Base-by-base conservation (phyloP, 1,284 basidiomycete species). In the Limonomyces culmigenus region DNA sequence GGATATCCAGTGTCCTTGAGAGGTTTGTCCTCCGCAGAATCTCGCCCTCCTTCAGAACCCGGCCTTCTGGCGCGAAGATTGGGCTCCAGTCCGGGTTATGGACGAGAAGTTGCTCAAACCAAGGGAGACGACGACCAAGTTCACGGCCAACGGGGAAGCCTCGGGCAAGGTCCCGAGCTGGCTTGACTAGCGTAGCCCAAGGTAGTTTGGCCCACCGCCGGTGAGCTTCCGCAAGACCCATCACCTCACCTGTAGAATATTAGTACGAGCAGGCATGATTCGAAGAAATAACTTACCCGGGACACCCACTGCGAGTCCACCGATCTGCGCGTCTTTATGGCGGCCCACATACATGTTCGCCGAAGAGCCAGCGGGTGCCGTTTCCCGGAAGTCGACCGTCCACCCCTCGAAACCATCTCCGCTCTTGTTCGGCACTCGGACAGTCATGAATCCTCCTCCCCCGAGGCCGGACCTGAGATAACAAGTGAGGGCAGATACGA, bases 401-500 rank as follows among this genome's bases (percentile, higher is more conserved):
- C 67, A 80, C 33, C 80, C 76, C 42, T 74, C 61, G 19, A 76
- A 78, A 19, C 76, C 78, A 18, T 29, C 15, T 2, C 48, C 53
- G 29, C 58, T 58, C 1, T 57, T 44, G 27, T 50, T 47, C 4
- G 89, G 85, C 5, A 91, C 60, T 15, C 87, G 76, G 31, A 96
- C 67, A 20, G 79, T 76, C 76, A 93, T 87, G 51, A 92, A 91
- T 0, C 91, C 91, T 19, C 88, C 91, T 1, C 89, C 89, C 15
- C 87, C 88, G 34, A 95, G 83, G 2, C 88, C 80, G 12, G 80
- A 78, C 4, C 81, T 84, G 35, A 25, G 14, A 27, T n/a, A 27
- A 8, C 13, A 32, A 14, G 8, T 12, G 15, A 3, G 18, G 35
- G 8, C 13, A 35, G 35, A 23, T 16, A 19, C 15, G 25, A 16